Evolutionary conservation across 805 yeast species (phyloP), one percentile per base, ranked within the genome.

Genomic region (Teunomyces lycoperdinae): DNA sequence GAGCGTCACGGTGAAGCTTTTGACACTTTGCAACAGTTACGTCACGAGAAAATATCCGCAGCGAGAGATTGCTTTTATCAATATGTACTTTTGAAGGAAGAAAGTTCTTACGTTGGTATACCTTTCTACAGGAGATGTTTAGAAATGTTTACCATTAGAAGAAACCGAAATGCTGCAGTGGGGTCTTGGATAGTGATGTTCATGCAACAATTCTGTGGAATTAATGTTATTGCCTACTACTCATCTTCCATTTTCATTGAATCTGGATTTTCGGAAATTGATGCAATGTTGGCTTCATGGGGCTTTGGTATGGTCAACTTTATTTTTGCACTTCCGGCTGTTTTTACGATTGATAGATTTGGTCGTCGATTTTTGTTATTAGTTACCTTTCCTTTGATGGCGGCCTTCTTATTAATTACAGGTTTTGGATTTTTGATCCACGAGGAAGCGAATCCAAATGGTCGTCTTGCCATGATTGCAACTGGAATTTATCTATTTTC

Each of bases 171-270:
- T 61, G 95, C 94, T 45, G 81, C 88, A 6, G 56, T 85, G 48
- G 96, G 88, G 47, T 81, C 95, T 3, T 85, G 85, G 79, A 77
- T 88, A 53, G 89, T 84, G 50, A 89, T 89, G 82, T 86, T 88
- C 61, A 85, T 85, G 89, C 96, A 89, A 71, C 96, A 89, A 64
- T 86, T 88, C 70, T 89, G 96, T 68, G 96, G 96, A 57, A 81
- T 89, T 64, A 89, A 89, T 60, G 92, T 88, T 45, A 87, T 89
- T 67, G 92, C 95, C 14, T 86, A 87, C 68, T 89, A 87, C 66
- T 85, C 92, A 1, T 84, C 94, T 0, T 75, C 86, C 8, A 88
- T 89, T 49, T 89, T 89, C 68, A 65, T 76, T 17, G 77, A 83
- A 48, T 81, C 90, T 17, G 86, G 85, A 38, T 83, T 85, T 66